A percentile compares a stretch with the other conserved stretches of the same genome.
These are phyloP conservation scores for Nicotiana obtusifolia DNA, from an alignment of 257 asterid genomes.

Conservation along the genomic window DNA sequence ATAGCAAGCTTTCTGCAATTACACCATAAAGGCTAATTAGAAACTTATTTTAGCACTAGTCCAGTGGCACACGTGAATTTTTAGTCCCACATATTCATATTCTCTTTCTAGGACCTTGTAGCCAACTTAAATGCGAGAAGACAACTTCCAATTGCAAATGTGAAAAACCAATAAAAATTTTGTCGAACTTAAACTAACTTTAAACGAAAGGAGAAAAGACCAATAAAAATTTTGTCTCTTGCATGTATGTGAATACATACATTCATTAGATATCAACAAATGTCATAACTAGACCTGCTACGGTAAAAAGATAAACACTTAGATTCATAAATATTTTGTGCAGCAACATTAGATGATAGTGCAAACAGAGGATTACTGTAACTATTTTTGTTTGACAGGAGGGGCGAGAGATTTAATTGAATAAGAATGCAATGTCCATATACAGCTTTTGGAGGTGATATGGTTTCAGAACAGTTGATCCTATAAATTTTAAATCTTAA, in stretches of 20 bases:
- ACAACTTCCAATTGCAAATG: not conserved
- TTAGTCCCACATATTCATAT: not conserved
- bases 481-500: not conserved
- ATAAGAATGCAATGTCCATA: not conserved
- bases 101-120: not conserved
- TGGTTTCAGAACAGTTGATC: not conserved
- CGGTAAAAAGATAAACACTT: not conserved
- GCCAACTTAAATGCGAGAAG: not conserved
- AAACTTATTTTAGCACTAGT: not conserved
- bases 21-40: constrained; percentile 10
- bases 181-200: not conserved
- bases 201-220: not conserved
- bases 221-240: not conserved
- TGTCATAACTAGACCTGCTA: not conserved
- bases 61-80: not conserved
- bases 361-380: not conserved
- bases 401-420: not conserved
- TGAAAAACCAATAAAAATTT: not conserved
- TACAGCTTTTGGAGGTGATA: not conserved
- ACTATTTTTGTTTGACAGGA: constrained; percentile 2
- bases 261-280: not conserved
- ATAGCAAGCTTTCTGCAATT: constrained; percentile 81
- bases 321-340: not conserved
- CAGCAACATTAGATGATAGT: not conserved
- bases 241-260: not conserved